Evolutionary conservation across 352 stramenopile species (phyloP).

Genomic region (Globisporangium middletonii): DNA sequence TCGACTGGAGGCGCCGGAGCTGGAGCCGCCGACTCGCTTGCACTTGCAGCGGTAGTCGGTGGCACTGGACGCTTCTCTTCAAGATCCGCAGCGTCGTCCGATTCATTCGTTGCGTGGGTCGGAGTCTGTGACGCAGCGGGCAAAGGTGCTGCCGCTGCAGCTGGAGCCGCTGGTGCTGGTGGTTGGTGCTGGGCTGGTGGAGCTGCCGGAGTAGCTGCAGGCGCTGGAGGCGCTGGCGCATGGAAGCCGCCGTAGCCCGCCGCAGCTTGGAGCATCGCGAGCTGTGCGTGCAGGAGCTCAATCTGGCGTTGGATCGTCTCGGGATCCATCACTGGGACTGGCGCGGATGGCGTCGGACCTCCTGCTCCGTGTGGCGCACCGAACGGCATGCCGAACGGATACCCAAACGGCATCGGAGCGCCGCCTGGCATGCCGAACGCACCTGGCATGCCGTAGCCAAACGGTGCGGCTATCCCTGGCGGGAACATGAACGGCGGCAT

Average conservation of each 20-base stretch:
- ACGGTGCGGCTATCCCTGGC: slow-evolving; percentile 31
- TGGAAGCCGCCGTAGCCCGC: slow-evolving; percentile 10
- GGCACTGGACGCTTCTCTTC: slow-evolving; percentile 37
- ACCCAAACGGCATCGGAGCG: slow-evolving; percentile 22
- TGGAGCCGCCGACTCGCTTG: slow-evolving; percentile 9
- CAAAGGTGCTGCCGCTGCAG: not conserved
- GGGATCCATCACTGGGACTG: slow-evolving; percentile 24
- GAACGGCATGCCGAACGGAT: slow-evolving; percentile 32
- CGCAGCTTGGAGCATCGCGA: slow-evolving; percentile 41
- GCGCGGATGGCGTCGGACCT: slow-evolving; percentile 4
- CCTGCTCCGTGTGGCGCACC: slow-evolving; percentile 19
- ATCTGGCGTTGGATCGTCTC: slow-evolving; percentile 49
- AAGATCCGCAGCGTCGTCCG: slow-evolving; percentile 3
- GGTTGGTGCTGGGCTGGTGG: slow-evolving; percentile 8
- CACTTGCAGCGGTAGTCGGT: not conserved
- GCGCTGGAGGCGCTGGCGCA: slow-evolving; percentile 1
- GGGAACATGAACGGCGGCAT: slow-evolving; percentile 60
- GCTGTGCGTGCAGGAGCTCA: slow-evolving; percentile 39
- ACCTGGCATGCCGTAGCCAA: slow-evolving; percentile 48
- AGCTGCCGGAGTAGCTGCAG: not conserved
- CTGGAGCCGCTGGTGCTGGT: slow-evolving; percentile 1
- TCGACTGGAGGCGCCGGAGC: slow-evolving; percentile 15
- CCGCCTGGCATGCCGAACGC: slow-evolving; percentile 40
- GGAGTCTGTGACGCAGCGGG: not conserved
- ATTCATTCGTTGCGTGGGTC: not conserved